phyloP scores from a whole-genome alignment of 495 filamentous ascomycete species.

The Hyaloscypha finlandica region DNA sequence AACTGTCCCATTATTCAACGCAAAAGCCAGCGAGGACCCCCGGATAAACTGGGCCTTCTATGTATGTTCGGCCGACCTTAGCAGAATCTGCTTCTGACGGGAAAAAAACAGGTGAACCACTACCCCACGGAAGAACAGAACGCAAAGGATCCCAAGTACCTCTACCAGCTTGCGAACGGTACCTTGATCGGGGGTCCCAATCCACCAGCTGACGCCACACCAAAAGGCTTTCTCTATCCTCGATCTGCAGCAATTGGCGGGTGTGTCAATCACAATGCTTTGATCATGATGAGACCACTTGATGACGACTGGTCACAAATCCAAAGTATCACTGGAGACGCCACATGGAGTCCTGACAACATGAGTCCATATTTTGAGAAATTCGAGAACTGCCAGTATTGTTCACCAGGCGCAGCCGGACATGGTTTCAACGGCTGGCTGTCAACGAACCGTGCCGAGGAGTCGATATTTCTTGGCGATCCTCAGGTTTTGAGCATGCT shows the following conservation, averaged over 20 bases:
- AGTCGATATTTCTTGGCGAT: neutral
- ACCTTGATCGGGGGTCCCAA: slow-evolving; percentile 41
- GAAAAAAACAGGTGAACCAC: slow-evolving; percentile 39
- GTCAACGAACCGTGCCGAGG: neutral
- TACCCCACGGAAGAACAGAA: slow-evolving; percentile 43
- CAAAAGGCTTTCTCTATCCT: slow-evolving; percentile 49
- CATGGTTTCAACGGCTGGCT: slow-evolving; percentile 58
- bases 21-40: slow-evolving; percentile 47
- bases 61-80: neutral
- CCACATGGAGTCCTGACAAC: slow-evolving; percentile 42
- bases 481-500: neutral
- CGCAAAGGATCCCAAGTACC: slow-evolving; percentile 47
- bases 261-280: slow-evolving; percentile 49
- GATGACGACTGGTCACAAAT: slow-evolving; percentile 50
- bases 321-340: slow-evolving; percentile 43
- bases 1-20: neutral
- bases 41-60: neutral
- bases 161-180: slow-evolving; percentile 44
- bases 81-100: neutral
- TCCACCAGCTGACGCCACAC: slow-evolving; percentile 42
- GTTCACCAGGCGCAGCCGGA: slow-evolving; percentile 30
- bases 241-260: slow-evolving; percentile 50
- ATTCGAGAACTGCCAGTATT: slow-evolving; percentile 27
- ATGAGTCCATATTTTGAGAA: slow-evolving; percentile 47
- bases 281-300: slow-evolving; percentile 44